Evolutionary conservation across 495 filamentous ascomycete genomes (phyloP), one percentile per base, ranked within the genome.

Genomic region (Xylaria longipes): DNA sequence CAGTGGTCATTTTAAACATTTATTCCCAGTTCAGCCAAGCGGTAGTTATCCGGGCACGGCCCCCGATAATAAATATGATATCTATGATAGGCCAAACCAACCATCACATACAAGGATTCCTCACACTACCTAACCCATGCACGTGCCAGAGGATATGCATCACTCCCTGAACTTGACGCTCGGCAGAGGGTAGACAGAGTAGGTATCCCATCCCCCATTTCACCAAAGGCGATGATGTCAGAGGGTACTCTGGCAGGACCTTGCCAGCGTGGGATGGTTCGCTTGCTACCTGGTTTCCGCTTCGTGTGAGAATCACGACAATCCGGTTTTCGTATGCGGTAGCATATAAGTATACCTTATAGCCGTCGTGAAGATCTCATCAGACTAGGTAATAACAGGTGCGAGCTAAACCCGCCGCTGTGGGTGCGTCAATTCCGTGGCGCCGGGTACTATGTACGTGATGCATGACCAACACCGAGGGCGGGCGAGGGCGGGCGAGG

Each of bases 401-500:
- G 14, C 33, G 25, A 61, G 57, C 57, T 37, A 61, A 37, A 37
- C 57, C 57, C 57, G 33, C 57, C 35, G 14, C 9, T 37, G 14
- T 61, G 57, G 57, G 33, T 37, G 33, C 31, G 33, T 61, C 33
- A 37, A 35, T 22, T 37, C 57, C 33, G 57, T 61, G 57, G 57
- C 33, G 57, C 22, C n/a, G 57, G 57, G 57, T 61, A n/a, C n/a
- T n/a, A n/a, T n/a, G n/a, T n/a, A 61, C 57, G 33, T 12, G 57
- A 11, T 61, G 57, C 57, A 61, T 61, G 12, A 12, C 20, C 54
- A 57, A 57, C 12, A 33, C 20, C 1, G 15, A 33, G 27, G n/a
- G n/a, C n/a, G n/a, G n/a, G n/a, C n/a, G n/a, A n/a, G n/a, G n/a
- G n/a, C n/a, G n/a, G n/a, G n/a, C n/a, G n/a, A n/a, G n/a, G n/a